Base-by-base conservation (phyloP, 169 alveolate genomes). In the Plasmodium yoelii region DNA sequence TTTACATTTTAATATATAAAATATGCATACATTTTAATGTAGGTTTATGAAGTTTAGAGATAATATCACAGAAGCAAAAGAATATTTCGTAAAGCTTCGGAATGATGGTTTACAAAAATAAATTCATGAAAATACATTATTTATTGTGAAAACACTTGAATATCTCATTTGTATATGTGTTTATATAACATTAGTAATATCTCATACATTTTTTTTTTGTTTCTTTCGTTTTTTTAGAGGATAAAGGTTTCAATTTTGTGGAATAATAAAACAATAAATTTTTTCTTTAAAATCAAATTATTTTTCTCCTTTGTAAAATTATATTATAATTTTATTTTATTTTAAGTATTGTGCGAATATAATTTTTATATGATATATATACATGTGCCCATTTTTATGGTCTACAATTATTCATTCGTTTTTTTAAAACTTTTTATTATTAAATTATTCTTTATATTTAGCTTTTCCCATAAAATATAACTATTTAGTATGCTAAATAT, bases 41-140 rank as follows among this genome's bases (percentile, higher is more conserved):
- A 73, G 88, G 53, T 69, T 49, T 56, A 87, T 69, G 49, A 73
- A 74, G 22, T 65, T 73, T 59, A 42, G 86, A 19, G 92, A 87
- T 64, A 34, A 70, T 59, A 56, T 64, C 34, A 28, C 80, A 13
- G 87, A 73, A 28, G 92, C 82, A n/a, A 56, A 49, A 53, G 70
- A 73, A 56, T 80, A 88, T 70, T 77, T 68, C 46, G 57, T 44
- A 8, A 82, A 65, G 24, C 68, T 82, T 8, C 28, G 82, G 72
- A 82, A 53, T 70, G 84, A 82, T 7, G 90, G 90, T 82, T 53
- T 15, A 13, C 15, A 28, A 47, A 55, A 65, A 55, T 42, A 75
- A 18, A 55, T 75, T 55, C 61, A 4, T 15, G 22, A 44, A 26
- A 44, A 26, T 49, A 47, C 59, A 15, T 8, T 26, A 9, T 44